Conservation (phyloP, 345 rosid genomes). For the Linum lewisii region DNA sequence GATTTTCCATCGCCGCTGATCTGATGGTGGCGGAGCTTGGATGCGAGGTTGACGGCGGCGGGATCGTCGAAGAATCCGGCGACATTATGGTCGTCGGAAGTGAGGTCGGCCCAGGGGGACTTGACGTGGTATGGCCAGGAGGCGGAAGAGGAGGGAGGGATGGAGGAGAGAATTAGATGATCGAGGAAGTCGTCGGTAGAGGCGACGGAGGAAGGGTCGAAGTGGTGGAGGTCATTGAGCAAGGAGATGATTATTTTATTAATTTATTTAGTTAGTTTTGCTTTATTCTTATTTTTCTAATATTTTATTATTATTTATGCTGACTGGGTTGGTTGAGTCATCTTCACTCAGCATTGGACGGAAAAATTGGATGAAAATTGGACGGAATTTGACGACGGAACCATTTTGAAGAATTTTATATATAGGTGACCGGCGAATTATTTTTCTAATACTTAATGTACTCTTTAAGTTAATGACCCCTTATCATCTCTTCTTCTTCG, state of each 20-base stretch:
- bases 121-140: constrained; percentile 38
- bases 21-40: constrained; percentile 39
- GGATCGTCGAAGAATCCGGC: constrained; percentile 22
- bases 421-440: too few species aligned
- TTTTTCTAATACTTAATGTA: too few species aligned
- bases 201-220: constrained; percentile 22
- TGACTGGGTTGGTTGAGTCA: too few species aligned
- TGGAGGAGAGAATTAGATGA: constrained; percentile 55
- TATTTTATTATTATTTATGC: too few species aligned
- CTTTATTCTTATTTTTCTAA: too few species aligned
- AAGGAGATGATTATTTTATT: background rate
- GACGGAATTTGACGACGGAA: too few species aligned
- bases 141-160: constrained; percentile 32
- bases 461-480: too few species aligned
- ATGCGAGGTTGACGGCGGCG: constrained; percentile 30
- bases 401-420: too few species aligned
- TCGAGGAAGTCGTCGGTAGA: constrained; percentile 61
- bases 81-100: constrained; percentile 11
- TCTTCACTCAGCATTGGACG: too few species aligned
- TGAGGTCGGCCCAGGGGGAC: constrained; percentile 23
- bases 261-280: too few species aligned
- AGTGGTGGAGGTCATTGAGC: constrained; percentile 8
- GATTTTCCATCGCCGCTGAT: constrained; percentile 43
- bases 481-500: too few species aligned
- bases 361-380: too few species aligned